phyloP scores from a whole-genome alignment of 805 yeast genomes.

The Zygosaccharomyces bisporus region DNA sequence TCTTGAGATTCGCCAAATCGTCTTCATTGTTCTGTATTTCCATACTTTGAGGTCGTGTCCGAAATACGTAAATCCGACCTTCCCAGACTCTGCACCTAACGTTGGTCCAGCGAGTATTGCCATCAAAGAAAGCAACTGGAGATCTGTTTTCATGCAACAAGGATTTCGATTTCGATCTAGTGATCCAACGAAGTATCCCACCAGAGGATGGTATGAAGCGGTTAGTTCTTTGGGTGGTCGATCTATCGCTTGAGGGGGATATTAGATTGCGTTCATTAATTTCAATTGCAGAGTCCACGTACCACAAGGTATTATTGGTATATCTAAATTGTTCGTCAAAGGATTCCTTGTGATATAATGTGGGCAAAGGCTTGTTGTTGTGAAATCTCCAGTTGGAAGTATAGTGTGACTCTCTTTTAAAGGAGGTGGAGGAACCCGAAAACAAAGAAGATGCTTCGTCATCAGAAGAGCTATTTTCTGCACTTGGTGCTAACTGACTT shows the following conservation, averaged over 20 bases:
- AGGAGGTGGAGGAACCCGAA: slow-evolving; percentile 10
- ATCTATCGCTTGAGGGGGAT: slow-evolving; percentile 2
- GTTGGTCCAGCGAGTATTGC: slow-evolving; percentile 21
- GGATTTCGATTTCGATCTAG: slow-evolving; percentile 14
- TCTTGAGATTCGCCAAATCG: slow-evolving; percentile 14
- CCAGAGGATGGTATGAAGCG: slow-evolving; percentile 3
- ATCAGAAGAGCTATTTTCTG: slow-evolving; percentile 9
- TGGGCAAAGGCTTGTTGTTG: slow-evolving; percentile 23
- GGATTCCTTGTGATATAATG: slow-evolving; percentile 24
- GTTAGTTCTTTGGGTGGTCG: background rate
- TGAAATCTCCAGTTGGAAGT: slow-evolving; percentile 30
- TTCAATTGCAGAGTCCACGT: slow-evolving; percentile 23
- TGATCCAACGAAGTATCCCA: slow-evolving; percentile 24
- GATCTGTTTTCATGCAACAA: slow-evolving; percentile 12
- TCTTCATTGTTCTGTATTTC: slow-evolving; percentile 5
- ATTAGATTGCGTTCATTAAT: slow-evolving; percentile 13
- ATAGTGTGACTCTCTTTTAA: slow-evolving; percentile 13
- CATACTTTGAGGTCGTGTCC: slow-evolving; percentile 6
- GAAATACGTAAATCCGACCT: slow-evolving; percentile 30
- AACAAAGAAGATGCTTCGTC: slow-evolving; percentile 11
- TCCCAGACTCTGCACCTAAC: slow-evolving; percentile 25
- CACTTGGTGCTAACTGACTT: slow-evolving; percentile 5
- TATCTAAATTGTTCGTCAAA: slow-evolving; percentile 22
- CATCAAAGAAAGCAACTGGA: slow-evolving; percentile 25
- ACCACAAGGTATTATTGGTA: slow-evolving; percentile 25